Evolutionary conservation across 345 rosid genomes (phyloP), one percentile per base, ranked within the genome.

Genomic region (Raphanus raphanistrum): DNA sequence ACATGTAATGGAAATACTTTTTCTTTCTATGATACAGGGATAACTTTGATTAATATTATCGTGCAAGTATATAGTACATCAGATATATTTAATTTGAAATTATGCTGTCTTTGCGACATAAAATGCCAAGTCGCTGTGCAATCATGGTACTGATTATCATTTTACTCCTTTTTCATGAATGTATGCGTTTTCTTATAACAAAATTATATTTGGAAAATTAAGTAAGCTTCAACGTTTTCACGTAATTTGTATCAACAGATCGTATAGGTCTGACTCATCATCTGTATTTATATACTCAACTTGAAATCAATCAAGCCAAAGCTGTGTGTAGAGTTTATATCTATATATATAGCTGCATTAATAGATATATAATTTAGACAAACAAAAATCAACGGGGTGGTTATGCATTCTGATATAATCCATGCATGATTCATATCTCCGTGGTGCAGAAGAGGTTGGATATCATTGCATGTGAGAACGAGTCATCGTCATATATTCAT

Each of bases 401-500:
- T 12, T 48, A 45, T 29, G 43, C 25, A 52, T 58, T 72, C 63
- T 26, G 32, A 72, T 8, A 65, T 29, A 52, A 15, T 52, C 43
- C 31, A 12, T 48, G 55, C 55, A 2, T 68, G 3, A 35, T 8
- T 33, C 36, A 73, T 60, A 67, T 66, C 55, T 71, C 21, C 43
- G 15, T 48, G 45, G 74, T 73, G 77, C 78, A 73, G 13, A 66
- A 33, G 63, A 72, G 6, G 73, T 78, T 59, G 77, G 57, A 66
- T 65, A 78, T 78, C 57, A 78, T 45, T 66, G 81, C 81, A 78
- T 72, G 77, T 78, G 81, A 66, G 10, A 16, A 79, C 63, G 10
- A 62, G 63, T 61, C 57, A 45, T 55, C 33, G 33, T 66, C 72
- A 43, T 65, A 66, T 72, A 25, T 59, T n/a, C 55, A n/a, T n/a